These are phyloP conservation scores for Vaccinium corymbosum DNA, from an alignment of 148 eudicot species.

Conservation along the genomic window DNA sequence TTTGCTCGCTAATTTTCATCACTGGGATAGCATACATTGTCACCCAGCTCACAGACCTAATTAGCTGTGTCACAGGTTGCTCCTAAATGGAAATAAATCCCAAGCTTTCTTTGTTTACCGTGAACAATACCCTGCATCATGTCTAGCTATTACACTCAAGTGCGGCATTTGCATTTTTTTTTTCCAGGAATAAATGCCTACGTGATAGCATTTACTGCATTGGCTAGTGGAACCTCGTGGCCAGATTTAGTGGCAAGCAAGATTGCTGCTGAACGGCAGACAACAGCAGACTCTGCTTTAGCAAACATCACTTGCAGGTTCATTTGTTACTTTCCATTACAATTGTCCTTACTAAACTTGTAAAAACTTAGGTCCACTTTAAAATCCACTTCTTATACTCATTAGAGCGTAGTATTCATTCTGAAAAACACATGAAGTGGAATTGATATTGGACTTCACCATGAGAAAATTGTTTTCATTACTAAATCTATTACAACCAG, in stretches of 20 bases:
- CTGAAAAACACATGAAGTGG: constrained; percentile 7
- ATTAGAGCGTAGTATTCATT: neutral
- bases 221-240: constrained; percentile 95
- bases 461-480: neutral
- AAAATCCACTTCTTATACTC: neutral
- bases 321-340: neutral
- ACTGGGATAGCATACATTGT: constrained; percentile 79
- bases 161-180: neutral
- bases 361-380: neutral
- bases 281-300: constrained; percentile 93
- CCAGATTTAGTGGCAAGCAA: constrained; percentile 96
- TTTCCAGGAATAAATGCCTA: constrained; percentile 68
- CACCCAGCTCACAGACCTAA: constrained; percentile 65
- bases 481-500: neutral
- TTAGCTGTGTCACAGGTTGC: constrained; percentile 88
- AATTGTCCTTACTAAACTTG: neutral
- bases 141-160: neutral
- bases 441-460: neutral
- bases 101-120: neutral
- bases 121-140: neutral
- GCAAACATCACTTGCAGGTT: constrained; percentile 88
- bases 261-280: constrained; percentile 88
- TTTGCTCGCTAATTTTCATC: constrained; percentile 66
- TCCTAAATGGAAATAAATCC: constrained; percentile 5
- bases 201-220: constrained; percentile 81